Base-by-base conservation (phyloP, 176 grass and related monocot genomes). In the Eremochloa ophiuroides region DNA sequence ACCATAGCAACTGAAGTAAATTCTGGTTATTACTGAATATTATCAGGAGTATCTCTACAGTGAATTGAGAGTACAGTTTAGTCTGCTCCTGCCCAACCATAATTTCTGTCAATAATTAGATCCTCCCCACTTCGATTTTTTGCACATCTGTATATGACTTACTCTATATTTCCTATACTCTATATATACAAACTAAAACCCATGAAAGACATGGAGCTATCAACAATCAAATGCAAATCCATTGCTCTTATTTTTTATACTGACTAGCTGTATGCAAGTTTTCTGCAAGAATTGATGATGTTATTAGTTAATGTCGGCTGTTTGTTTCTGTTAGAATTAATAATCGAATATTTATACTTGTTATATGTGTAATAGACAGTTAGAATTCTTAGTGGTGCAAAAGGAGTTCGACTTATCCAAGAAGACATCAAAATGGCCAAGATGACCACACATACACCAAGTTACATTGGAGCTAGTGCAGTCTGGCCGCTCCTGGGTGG, bases 371-470 rank as follows among this genome's bases (percentile, higher is more conserved):
- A 78, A 78, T 74, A 93, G 88, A 29, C 77, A 76, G 28, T 86
- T 50, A 87, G 70, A 64, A 76, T 89, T 87, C 73, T 95, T 73
- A 72, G 86, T 22, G 72, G 62, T 51, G 82, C 88, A 89, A 94
- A 92, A 86, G 89, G 92, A 76, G 82, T 95, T 67, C 76, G 92
- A 86, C 53, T 93, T 65, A 68, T 98, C 74, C 82, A 91, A 80
- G 90, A 93, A 88, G 90, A 98, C 62, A 66, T 91, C 62, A 98
- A 98, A 83, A 88, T 97, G 80, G 42, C 76, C 66, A 93, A 97
- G 84, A 79, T 80, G 88, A 93, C 90, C 1, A 98, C 76, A 12
- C 65, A 98, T 74, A 98, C 93, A 20, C 95, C 92, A 17, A 75
- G 86, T 34, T 98, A 88, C 35, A 85, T 95, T 69, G 92, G 92